Evolutionary conservation across 768 basidiomycete genomes (phyloP), one percentile per base, ranked within the genome.

Genomic region (Kwoniella sp.): DNA sequence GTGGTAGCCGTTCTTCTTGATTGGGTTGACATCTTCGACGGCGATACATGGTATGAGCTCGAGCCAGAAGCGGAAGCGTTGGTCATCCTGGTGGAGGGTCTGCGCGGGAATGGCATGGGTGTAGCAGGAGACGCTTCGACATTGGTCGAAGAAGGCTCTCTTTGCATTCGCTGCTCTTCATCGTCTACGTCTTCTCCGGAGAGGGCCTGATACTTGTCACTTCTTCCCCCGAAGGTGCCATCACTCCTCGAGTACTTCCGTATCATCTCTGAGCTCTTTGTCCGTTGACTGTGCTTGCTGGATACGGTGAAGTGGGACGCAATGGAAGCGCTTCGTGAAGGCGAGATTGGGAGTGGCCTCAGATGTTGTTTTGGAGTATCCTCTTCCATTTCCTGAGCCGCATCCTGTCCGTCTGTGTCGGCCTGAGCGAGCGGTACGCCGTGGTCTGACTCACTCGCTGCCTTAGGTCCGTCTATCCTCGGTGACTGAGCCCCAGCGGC

Each of bases 111-210:
- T 15, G 65, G 59, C 20, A 61, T 34, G 1, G 48, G 28, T 5
- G 20, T 8, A 26, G 38, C 41, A 37, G 70, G 58, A 12, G 55
- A 53, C 4, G 55, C 17, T 37, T 62, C 55, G 1, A 61, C 58
- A 7, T 69, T 23, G 12, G 55, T 63, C 30, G 59, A 63, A 17
- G 59, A 60, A 7, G 58, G 52, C 28, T 61, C 61, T 1, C 1
- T 23, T 30, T 20, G 11, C 22, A 25, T 29, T 1, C 7, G 31
- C 17, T 37, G 51, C 37, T 25, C 59, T 11, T 57, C 37, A 20
- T 66, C 69, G 30, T 75, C 74, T 37, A 64, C 69, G 30, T 75
- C 74, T 37, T 66, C 65, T 2, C 69, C 75, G 20, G 71, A 65
- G 7, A 76, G 53, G 5, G 73, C 69, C 2, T 62, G 34, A 30